Base-by-base conservation (phyloP, 2,329 filamentous ascomycete species). In the Plenodomus biglobosus region DNA sequence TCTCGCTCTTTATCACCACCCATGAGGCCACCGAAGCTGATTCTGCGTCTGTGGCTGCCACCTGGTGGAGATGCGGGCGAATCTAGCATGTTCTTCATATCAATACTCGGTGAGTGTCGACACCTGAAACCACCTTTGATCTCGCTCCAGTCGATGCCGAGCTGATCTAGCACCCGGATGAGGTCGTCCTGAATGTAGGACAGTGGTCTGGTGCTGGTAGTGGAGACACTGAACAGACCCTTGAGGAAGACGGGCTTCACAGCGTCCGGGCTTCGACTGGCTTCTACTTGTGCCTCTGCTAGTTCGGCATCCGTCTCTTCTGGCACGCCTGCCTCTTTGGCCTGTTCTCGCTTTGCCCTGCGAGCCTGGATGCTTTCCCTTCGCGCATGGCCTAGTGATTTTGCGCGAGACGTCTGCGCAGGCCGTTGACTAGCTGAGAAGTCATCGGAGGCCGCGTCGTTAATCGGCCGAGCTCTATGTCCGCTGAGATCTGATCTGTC, bases 221-320 rank as follows among this genome's bases (percentile, higher is more conserved):
- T 99, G 3, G 90, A 95, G 44, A 97, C 94, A 64, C 92, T 97
- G 75, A 99, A 97, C 16, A 99, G 80, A 3, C 94, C 94, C 73
- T 97, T 99, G 48, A 99, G 82, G 70, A 88, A 97, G 2, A 97
- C 94, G 0, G 94, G 94, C 70, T 96, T 96, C 44, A 92, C 86
- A 52, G 92, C 83, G 58, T 95, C 90, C 4, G 87, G 85, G 58
- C 83, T 86, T 19, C 75, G 71, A 18, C 56, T 85, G 52, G 80
- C 78, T 42, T 75, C 72, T 35, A 80, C 78, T 16, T 78, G 68
- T 20, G 74, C 77, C 48, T 80, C 78, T 1, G 77, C 75, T 20
- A 90, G 75, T 48, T 96, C 91, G 40, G 85, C 82, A 65, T 95
- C 90, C 0, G 91, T 95, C 74, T 96, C 94, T 70, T 97, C 92